Conservation (phyloP, 768 basidiomycete species). For the Psilocybe subaeruginosa region DNA sequence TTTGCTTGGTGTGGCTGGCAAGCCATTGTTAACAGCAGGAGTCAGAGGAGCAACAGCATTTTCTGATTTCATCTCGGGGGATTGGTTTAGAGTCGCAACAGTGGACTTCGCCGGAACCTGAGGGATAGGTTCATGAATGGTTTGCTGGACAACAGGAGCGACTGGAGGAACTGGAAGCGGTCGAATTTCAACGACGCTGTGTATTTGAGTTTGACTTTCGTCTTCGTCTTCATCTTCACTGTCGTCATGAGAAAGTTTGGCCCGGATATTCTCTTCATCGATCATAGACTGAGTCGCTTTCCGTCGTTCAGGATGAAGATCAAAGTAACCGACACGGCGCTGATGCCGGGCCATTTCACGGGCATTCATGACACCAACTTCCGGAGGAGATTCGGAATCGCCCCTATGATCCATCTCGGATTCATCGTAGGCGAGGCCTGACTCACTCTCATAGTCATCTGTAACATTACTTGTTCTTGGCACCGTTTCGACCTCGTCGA, state of each 20-base stretch:
- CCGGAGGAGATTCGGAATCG: conserved; percentile 21
- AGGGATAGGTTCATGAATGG: conserved; percentile 21
- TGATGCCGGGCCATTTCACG: conserved; percentile 37
- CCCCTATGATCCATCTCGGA: conserved; percentile 27
- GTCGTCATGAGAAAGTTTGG: conserved; percentile 39
- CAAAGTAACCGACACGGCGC: conserved; percentile 71
- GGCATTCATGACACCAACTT: conserved; percentile 26
- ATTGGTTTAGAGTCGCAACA: conserved; percentile 18
- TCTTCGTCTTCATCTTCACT: conserved; percentile 34
- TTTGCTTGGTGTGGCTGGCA: conserved; percentile 47
- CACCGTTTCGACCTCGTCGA: conserved; percentile 52
- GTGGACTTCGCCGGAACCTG: conserved; percentile 17
- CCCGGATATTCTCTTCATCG: conserved; percentile 37
- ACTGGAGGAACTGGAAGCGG: conserved; percentile 31
- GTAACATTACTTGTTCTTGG: conserved; percentile 37
- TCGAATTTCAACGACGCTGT: conserved; percentile 20
- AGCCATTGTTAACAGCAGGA: conserved; percentile 10
- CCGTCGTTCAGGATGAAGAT: conserved; percentile 75
- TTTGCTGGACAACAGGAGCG: conserved; percentile 19
- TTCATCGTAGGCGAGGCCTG: conserved; percentile 28
- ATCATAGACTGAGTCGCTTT: conserved; percentile 31
- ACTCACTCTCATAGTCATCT: conserved; percentile 29
- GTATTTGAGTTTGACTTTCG: conserved; percentile 19
- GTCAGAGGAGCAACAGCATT: conserved; percentile 11
- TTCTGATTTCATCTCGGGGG: conserved; percentile 10